phyloP scores from a whole-genome alignment of 1,284 basidiomycete genomes.

The Xanthoconium separans region DNA sequence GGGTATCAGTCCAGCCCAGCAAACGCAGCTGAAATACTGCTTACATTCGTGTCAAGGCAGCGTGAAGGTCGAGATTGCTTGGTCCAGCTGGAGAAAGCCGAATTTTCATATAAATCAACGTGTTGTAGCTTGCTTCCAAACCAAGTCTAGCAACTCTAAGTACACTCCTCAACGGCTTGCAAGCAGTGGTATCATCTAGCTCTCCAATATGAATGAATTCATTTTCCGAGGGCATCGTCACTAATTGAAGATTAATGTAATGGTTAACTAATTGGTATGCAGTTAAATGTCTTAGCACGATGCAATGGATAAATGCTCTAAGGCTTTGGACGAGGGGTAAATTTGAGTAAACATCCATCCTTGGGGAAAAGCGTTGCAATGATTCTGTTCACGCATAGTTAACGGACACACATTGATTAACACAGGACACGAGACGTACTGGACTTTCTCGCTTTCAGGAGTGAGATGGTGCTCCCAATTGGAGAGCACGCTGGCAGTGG shows the following conservation, averaged over 20 bases:
- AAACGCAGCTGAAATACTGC: no score
- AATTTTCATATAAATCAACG: no score
- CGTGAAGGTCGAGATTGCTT: no score
- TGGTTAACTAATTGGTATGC: constrained; percentile 9
- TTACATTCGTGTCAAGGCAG: no score
- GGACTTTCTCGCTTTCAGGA: constrained; percentile 75
- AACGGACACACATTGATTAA: neutral
- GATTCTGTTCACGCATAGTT: constrained; percentile 48
- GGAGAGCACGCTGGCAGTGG: constrained; percentile 80
- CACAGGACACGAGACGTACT: constrained; percentile 50
- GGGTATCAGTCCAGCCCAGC: no score
- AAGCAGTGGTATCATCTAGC: neutral
- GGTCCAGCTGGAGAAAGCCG: no score
- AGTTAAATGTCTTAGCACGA: neutral
- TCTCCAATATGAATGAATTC: neutral
- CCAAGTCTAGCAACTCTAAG: no score
- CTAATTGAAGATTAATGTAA: constrained; percentile 14
- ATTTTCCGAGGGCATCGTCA: neutral
- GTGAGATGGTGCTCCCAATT: constrained; percentile 91
- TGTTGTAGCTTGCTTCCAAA: no score
- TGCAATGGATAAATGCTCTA: constrained; percentile 8
- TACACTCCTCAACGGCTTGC: no score
- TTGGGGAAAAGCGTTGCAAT: constrained; percentile 95
- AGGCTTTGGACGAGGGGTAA: constrained; percentile 52
- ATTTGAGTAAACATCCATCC: constrained; percentile 85